These are phyloP conservation scores for Botrytis galanthina DNA, from an alignment of 2,329 filamentous ascomycete genomes.

Conservation along the genomic window DNA sequence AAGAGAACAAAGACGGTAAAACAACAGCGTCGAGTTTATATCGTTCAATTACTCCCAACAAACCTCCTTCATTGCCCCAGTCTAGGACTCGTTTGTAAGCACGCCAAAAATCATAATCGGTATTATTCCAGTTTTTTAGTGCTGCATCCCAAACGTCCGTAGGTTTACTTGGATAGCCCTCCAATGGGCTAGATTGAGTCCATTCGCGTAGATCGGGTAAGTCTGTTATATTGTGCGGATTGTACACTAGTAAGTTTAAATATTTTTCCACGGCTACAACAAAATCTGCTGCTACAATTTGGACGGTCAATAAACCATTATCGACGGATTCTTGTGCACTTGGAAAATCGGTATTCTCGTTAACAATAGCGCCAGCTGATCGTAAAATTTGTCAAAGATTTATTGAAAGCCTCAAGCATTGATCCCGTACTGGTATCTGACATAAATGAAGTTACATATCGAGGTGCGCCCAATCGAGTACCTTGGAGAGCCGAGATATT, in stretches of 20 bases:
- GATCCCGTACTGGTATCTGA: background rate
- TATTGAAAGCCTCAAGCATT: background rate
- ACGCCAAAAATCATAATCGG: background rate
- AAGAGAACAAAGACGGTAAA: constrained; percentile 47
- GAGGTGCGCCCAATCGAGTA: constrained; percentile 42
- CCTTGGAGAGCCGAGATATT: constrained; percentile 48
- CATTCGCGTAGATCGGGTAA: background rate
- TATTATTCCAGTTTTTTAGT: background rate
- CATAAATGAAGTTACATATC: constrained; percentile 48
- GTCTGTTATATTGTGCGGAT: background rate
- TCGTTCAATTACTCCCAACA: constrained; percentile 56
- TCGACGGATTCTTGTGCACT: background rate
- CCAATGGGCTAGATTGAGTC: background rate
- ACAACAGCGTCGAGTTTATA: constrained; percentile 60
- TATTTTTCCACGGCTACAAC: background rate
- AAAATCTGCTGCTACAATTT: background rate
- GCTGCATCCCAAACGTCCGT: background rate
- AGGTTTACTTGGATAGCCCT: background rate
- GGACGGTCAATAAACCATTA: background rate
- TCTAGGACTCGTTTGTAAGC: background rate
- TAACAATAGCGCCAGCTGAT: constrained; percentile 2
- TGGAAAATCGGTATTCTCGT: constrained; percentile 3
- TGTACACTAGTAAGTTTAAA: background rate
- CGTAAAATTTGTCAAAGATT: background rate
- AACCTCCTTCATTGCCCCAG: constrained; percentile 19